Conservation (phyloP, 2,329 filamentous ascomycete genomes). For the Neonectria ditissima region DNA sequence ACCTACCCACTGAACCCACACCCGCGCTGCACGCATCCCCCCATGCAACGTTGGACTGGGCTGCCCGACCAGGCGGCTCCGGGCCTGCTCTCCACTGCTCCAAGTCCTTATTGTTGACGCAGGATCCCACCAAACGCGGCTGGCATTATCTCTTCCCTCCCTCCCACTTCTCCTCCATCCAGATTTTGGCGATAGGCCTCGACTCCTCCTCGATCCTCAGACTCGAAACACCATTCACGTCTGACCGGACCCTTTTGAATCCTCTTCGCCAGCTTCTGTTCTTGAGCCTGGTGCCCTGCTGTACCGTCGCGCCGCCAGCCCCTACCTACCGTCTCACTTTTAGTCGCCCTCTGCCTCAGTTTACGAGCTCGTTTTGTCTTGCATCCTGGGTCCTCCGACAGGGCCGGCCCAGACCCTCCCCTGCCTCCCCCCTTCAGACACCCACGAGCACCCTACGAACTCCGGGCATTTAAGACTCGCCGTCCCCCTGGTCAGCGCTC, state of each 20-base stretch:
- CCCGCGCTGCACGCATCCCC: slow-evolving; percentile 28
- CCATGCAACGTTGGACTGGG: slow-evolving; percentile 46
- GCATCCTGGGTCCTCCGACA: slow-evolving; percentile 27
- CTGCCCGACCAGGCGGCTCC: slow-evolving; percentile 39
- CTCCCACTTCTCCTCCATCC: slow-evolving; percentile 23
- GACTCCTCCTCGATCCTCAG: slow-evolving; percentile 27
- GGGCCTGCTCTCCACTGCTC: slow-evolving; percentile 18
- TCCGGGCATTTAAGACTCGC: slow-evolving; percentile 41
- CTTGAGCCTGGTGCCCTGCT: slow-evolving; percentile 16
- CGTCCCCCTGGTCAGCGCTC: slow-evolving; percentile 31
- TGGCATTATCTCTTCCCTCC: slow-evolving; percentile 17
- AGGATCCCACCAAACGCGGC: slow-evolving; percentile 40
- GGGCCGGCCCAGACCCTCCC: slow-evolving; percentile 33
- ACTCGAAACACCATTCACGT: slow-evolving; percentile 3
- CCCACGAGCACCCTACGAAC: slow-evolving; percentile 33
- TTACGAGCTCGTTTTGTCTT: slow-evolving; percentile 23
- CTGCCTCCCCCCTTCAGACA: slow-evolving; percentile 38
- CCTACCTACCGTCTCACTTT: slow-evolving; percentile 41
- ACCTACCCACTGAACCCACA: slow-evolving; percentile 40
- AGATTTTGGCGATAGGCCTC: slow-evolving; percentile 24
- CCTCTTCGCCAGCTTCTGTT: slow-evolving; percentile 16
- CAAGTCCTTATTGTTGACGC: slow-evolving; percentile 42
- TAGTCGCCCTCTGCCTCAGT: slow-evolving; percentile 42
- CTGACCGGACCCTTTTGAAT: slow-evolving; percentile 10
- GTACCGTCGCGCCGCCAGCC: slow-evolving; percentile 18